These are phyloP conservation scores for Aureobasidium lini DNA, from an alignment of 2,329 filamentous ascomycete genomes.

Conservation along the genomic window DNA sequence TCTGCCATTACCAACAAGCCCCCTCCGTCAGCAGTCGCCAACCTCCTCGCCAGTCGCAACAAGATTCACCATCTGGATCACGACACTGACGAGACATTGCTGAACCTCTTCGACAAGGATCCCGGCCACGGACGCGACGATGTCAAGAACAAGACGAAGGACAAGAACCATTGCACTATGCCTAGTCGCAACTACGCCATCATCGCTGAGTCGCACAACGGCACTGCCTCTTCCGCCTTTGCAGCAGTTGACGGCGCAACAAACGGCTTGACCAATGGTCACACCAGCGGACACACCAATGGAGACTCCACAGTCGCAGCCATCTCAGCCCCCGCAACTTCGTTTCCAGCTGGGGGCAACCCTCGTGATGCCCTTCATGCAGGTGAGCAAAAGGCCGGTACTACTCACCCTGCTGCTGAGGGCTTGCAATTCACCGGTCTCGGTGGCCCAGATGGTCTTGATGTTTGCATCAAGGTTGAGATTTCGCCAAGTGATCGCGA, in stretches of 20 bases:
- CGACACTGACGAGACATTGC: conserved; percentile 57
- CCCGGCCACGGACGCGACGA: conserved; percentile 39
- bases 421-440: conserved; percentile 36
- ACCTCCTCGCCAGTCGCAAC: conserved; percentile 54
- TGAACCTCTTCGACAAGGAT: conserved; percentile 55
- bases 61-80: conserved; percentile 58
- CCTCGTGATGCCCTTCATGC: conserved; percentile 61
- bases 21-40: conserved; percentile 57
- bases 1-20: conserved; percentile 63
- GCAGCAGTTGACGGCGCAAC: background rate
- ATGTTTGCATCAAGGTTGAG: conserved; percentile 43
- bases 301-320: conserved; percentile 19
- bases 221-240: background rate
- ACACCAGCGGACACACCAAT: conserved; percentile 17
- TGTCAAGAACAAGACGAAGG: conserved; percentile 54
- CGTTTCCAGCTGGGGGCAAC: conserved; percentile 36
- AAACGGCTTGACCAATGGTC: conserved; percentile 19
- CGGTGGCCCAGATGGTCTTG: conserved; percentile 37
- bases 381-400: conserved; percentile 74
- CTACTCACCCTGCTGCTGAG: conserved; percentile 63
- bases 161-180: conserved; percentile 80
- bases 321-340: conserved; percentile 4
- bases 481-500: conserved; percentile 36
- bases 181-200: conserved; percentile 58
- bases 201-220: conserved; percentile 45